These are phyloP conservation scores for Odontarrhena argentea DNA, from an alignment of 345 rosid species.

Conservation along the genomic window DNA sequence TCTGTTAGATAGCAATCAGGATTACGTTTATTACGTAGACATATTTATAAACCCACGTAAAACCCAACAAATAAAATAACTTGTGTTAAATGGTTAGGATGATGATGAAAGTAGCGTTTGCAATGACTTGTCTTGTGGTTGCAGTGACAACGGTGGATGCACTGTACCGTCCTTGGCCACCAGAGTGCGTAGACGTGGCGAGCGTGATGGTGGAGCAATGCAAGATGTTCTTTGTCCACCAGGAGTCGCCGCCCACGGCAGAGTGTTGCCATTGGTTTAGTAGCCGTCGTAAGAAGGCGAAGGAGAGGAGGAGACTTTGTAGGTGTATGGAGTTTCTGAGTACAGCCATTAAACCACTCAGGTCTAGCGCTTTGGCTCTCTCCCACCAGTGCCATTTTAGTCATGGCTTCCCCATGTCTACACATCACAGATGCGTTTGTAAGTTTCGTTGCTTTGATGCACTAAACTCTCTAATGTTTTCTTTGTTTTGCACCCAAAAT, in stretches of 20 bases:
- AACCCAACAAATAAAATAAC: not conserved
- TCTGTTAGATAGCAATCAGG: conserved; percentile 1
- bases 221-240: conserved; percentile 24
- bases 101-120: conserved; percentile 27
- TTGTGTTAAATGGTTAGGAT: not conserved
- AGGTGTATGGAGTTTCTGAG: conserved; percentile 36
- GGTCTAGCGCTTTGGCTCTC: conserved; percentile 19
- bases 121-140: conserved; percentile 17
- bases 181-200: conserved; percentile 33
- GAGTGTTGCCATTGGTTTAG: conserved; percentile 38
- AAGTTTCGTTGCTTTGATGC: conserved; percentile 18
- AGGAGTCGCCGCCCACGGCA: conserved; percentile 26
- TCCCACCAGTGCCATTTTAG: conserved; percentile 35
- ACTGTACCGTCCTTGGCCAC: conserved; percentile 33
- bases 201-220: conserved; percentile 28
- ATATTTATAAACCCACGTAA: not conserved
- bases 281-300: conserved; percentile 4
- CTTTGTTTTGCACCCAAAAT: not conserved
- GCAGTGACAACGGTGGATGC: conserved; percentile 13
- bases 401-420: conserved; percentile 31
- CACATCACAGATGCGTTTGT: conserved; percentile 28
- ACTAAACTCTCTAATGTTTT: not conserved
- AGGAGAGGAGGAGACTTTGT: conserved; percentile 31
- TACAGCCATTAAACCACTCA: conserved; percentile 4
- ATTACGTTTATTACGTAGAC: not conserved